phyloP scores from a whole-genome alignment of 805 yeast species.

The Kockiozyma suomiensis region DNA sequence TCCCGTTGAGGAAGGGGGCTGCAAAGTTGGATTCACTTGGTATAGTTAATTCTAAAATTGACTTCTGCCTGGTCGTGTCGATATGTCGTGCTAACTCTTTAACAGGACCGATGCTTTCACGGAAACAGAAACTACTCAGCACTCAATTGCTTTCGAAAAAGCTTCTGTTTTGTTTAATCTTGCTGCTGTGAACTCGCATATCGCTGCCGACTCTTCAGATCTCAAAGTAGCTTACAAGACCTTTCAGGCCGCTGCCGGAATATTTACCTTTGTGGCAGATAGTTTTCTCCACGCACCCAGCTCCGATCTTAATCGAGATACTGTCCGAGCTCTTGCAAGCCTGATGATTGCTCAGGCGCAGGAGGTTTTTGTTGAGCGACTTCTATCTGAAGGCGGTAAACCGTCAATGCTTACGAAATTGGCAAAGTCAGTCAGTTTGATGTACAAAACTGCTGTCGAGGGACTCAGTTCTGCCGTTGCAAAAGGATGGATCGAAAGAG shows the following conservation, averaged over 20 bases:
- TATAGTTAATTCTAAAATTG: background rate
- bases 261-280: slow-evolving; percentile 69
- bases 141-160: slow-evolving; percentile 84
- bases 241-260: slow-evolving; percentile 78
- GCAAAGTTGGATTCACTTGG: slow-evolving; percentile 74
- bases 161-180: slow-evolving; percentile 81
- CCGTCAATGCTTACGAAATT: slow-evolving; percentile 75
- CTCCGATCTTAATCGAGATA: slow-evolving; percentile 68
- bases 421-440: slow-evolving; percentile 60
- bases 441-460: slow-evolving; percentile 57
- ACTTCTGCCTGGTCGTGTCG: background rate
- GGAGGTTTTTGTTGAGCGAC: slow-evolving; percentile 72
- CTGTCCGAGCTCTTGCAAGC: slow-evolving; percentile 62
- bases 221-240: slow-evolving; percentile 61
- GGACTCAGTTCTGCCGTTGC: slow-evolving; percentile 49
- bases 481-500: slow-evolving; percentile 47
- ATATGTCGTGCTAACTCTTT: background rate
- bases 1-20: slow-evolving; percentile 61
- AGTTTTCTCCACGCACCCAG: slow-evolving; percentile 90
- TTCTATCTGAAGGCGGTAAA: slow-evolving; percentile 52
- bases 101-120: slow-evolving; percentile 60
- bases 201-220: slow-evolving; percentile 45
- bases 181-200: slow-evolving; percentile 61
- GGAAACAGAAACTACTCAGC: slow-evolving; percentile 57
- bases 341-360: slow-evolving; percentile 87